Evolutionary conservation across 805 yeast genomes (phyloP).

Genomic region (Metschnikowia bowlesiae): DNA sequence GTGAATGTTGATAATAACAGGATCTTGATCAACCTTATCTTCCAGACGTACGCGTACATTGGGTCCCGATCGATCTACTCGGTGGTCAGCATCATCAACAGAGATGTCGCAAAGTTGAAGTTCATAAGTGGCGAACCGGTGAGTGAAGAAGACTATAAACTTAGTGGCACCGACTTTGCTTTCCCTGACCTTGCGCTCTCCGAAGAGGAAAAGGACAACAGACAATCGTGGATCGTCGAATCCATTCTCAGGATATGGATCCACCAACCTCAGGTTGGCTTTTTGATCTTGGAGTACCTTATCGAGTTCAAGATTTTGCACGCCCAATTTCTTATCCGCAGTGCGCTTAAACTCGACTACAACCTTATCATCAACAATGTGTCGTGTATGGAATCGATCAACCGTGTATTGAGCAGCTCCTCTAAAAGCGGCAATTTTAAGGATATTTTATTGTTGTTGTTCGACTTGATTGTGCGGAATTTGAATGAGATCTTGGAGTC

Average conservation of each 20-base stretch:
- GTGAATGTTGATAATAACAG: conserved; percentile 18
- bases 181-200: conserved; percentile 27
- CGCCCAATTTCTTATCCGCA: conserved; percentile 25
- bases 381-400: conserved; percentile 41
- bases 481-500: conserved; percentile 23
- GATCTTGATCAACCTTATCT: conserved; percentile 54
- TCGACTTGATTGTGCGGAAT: conserved; percentile 26
- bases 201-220: conserved; percentile 20
- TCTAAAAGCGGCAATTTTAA: conserved; percentile 18
- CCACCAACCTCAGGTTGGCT: conserved; percentile 43
- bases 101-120: conserved; percentile 39
- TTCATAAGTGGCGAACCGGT: conserved; percentile 32
- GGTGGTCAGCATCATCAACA: conserved; percentile 36
- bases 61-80: conserved; percentile 81
- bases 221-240: conserved; percentile 37
- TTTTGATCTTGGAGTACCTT: conserved; percentile 39
- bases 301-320: conserved; percentile 35
- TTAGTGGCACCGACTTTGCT: conserved; percentile 25
- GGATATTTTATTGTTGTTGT: conserved; percentile 18
- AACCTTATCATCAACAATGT: conserved; percentile 38
- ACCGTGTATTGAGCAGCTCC: conserved; percentile 28
- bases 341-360: conserved; percentile 22
- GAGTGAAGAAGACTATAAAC: conserved; percentile 26
- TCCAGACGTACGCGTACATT: conserved; percentile 71
- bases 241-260: conserved; percentile 40